Conservation (phyloP, 306 rosid species). For the Vachellia pachyceras region DNA sequence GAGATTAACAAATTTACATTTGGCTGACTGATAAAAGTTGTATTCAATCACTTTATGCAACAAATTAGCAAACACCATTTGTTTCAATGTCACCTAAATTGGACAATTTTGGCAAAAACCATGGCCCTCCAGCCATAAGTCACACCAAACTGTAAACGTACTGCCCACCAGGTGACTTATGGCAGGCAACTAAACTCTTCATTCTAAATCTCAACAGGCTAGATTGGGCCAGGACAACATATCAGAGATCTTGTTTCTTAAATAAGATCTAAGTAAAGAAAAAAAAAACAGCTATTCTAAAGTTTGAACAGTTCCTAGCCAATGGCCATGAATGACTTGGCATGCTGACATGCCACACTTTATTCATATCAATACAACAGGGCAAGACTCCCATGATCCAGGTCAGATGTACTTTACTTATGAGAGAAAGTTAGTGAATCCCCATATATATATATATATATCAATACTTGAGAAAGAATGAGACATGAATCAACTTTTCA, state of each 20-base stretch:
- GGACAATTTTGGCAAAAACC: neutral
- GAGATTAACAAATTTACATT: neutral
- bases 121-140: neutral
- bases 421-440: slow-evolving; percentile 14
- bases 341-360: slow-evolving; percentile 6
- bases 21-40: neutral
- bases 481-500: slow-evolving; percentile 18
- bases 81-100: neutral
- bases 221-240: neutral
- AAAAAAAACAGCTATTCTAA: neutral
- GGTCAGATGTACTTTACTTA: neutral
- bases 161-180: neutral
- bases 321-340: neutral
- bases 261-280: neutral
- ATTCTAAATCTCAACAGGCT: neutral
- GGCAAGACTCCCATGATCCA: neutral
- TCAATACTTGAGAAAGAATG: slow-evolving; percentile 6
- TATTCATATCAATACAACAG: slow-evolving; percentile 24
- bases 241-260: slow-evolving; percentile 3
- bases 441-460: neutral
- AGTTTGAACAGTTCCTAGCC: neutral
- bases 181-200: neutral
- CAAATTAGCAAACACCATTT: neutral
- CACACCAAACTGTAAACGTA: neutral
- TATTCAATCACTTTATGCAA: neutral